These are phyloP conservation scores for Letharia lupina DNA, from an alignment of 495 filamentous ascomycete genomes.

Conservation along the genomic window DNA sequence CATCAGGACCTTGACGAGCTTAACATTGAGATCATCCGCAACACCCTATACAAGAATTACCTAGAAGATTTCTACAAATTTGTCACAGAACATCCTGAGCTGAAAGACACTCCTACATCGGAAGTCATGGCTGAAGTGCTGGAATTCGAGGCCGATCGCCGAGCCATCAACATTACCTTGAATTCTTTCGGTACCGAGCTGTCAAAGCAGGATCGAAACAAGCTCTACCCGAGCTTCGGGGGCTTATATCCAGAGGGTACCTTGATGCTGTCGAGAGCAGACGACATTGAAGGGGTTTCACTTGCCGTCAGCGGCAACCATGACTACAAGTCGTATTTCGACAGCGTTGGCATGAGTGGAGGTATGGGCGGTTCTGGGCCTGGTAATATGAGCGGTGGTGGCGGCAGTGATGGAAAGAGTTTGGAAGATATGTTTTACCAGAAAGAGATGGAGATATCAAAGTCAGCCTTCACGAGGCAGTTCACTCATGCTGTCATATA, in stretches of 20 bases:
- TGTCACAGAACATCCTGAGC: constrained; percentile 74
- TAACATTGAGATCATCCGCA: constrained; percentile 98
- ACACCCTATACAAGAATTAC: constrained; percentile 99
- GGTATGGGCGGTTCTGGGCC: constrained; percentile 44
- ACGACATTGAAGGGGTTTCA: constrained; percentile 87
- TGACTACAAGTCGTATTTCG: constrained; percentile 93
- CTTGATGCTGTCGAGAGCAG: constrained; percentile 87
- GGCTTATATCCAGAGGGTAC: constrained; percentile 88
- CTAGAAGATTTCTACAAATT: constrained; percentile 94
- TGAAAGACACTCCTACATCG: constrained; percentile 78
- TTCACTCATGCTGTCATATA: constrained; percentile 95
- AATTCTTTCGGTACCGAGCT: constrained; percentile 99
- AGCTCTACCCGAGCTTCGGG: constrained; percentile 90
- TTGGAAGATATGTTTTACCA: constrained; percentile 98
- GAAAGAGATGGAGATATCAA: constrained; percentile 98
- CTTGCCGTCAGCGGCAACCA: constrained; percentile 83
- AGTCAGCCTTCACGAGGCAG: constrained; percentile 88
- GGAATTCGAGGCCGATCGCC: constrained; percentile 90
- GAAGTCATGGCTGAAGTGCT: constrained; percentile 93
- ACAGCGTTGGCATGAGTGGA: constrained; percentile 77
- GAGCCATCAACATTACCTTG: constrained; percentile 97
- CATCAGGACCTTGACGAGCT: constrained; percentile 96
- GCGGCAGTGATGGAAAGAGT: constrained; percentile 72
- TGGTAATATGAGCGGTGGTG: constrained; percentile 76
- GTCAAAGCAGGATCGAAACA: constrained; percentile 85